Evolutionary conservation across 257 asterid species (phyloP), one percentile per base, ranked within the genome.

Genomic region (Rubia yunnanensis): DNA sequence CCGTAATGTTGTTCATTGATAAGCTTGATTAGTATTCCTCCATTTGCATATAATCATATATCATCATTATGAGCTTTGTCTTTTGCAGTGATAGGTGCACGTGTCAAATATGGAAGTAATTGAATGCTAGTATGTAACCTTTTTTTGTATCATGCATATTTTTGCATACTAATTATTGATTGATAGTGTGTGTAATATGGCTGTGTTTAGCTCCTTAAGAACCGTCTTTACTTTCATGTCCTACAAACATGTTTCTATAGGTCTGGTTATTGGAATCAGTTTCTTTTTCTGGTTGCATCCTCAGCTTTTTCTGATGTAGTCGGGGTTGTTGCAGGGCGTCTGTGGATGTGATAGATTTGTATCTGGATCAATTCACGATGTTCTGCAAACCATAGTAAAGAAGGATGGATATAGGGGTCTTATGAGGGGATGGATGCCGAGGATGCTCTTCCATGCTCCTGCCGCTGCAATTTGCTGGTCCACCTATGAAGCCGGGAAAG

Each of bases 401-500:
- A 94, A 91, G 79, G 97, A 94, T 24, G 99, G 99, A 49, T 90
- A 87, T 66, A 71, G 80, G 22, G 99, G 96, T 34, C 97, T 94
- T 31, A 63, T 88, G 80, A 84, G 99, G 77, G 99, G 99, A 8
- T 94, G 97, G 99, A 70, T 76, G 73, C 99, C 99, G 18, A 81
- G 99, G 78, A 86, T 86, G 97, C 95, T 94, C 66, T 94, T 94
- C 84, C 99, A 94, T 73, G 96, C 99, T 64, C 99, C 97, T 17
- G 99, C 99, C 30, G 97, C 99, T 67, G 99, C 99, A 22, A 88
- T 94, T 74, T 88, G 96, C 80, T 94, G 99, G 97, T 94, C 99
- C 10, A 94, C 95, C 0, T 90, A 94, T 55, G 99, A 94, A 86
- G 90, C 99, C 64, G 83, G 82, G 10, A 94, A 94, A 82, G 18